A percentile compares a stretch with the other conserved stretches of the same genome.
phyloP scores from a whole-genome alignment of 352 stramenopile genomes.

The Achlya hypogyna region DNA sequence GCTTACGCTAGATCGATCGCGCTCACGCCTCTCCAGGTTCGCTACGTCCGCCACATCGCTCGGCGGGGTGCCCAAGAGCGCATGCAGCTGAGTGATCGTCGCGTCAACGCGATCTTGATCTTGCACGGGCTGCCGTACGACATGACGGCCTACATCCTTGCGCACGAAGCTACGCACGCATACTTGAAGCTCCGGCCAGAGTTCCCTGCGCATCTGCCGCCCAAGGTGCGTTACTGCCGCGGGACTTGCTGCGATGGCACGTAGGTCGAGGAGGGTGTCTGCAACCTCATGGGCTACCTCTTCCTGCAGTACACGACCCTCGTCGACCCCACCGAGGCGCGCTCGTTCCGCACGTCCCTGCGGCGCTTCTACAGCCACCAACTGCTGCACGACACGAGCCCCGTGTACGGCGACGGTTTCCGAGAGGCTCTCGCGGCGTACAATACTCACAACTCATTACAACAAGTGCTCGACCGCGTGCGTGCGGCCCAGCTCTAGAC shows the following conservation, averaged over 20 bases:
- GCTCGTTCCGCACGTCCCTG: slow-evolving; percentile 36
- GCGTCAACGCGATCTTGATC: slow-evolving; percentile 61
- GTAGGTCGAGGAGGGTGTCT: slow-evolving; percentile 56
- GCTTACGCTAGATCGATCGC: neutral
- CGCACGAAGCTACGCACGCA: slow-evolving; percentile 66
- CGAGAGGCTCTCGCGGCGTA: slow-evolving; percentile 51
- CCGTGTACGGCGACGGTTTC: slow-evolving; percentile 62
- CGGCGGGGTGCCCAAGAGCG: neutral
- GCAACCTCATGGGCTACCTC: slow-evolving; percentile 67
- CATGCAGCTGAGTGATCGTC: slow-evolving; percentile 25
- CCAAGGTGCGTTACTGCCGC: slow-evolving; percentile 26
- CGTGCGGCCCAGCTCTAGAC: neutral
- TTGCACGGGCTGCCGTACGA: slow-evolving; percentile 67
- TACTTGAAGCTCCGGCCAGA: slow-evolving; percentile 61
- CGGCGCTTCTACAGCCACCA: slow-evolving; percentile 58
- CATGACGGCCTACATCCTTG: slow-evolving; percentile 53
- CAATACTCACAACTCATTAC: slow-evolving; percentile 51
- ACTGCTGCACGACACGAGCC: slow-evolving; percentile 45
- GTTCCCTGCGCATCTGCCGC: slow-evolving; percentile 34
- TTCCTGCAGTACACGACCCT: slow-evolving; percentile 67
- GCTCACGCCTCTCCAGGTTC: neutral
- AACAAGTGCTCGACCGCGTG: too few species aligned
- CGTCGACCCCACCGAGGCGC: slow-evolving; percentile 30
- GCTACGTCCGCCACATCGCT: slow-evolving; percentile 1
- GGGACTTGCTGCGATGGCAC: neutral